phyloP scores from a whole-genome alignment of 306 rosid species.

The Erythrophleum fordii region DNA sequence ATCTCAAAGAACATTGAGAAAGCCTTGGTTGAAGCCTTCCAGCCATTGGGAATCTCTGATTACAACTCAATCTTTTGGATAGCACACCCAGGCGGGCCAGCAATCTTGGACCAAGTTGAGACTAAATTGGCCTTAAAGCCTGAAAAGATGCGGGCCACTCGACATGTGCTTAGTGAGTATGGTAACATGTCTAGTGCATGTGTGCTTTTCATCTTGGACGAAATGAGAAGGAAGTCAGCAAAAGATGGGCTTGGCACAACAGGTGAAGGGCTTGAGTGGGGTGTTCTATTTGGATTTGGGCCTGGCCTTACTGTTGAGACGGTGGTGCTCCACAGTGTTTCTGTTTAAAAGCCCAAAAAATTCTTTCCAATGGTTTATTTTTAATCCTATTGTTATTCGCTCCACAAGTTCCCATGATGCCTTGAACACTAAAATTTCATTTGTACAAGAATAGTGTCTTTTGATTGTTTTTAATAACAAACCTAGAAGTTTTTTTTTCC shows the following conservation, averaged over 20 bases:
- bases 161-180: slow-evolving; percentile 40
- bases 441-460: too few species aligned
- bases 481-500: too few species aligned
- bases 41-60: slow-evolving; percentile 36
- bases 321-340: neutral
- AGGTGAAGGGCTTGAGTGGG: slow-evolving; percentile 49
- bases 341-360: too few species aligned
- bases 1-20: slow-evolving; percentile 20
- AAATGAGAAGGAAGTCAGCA: slow-evolving; percentile 23
- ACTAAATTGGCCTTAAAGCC: slow-evolving; percentile 36
- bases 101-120: slow-evolving; percentile 45
- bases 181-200: slow-evolving; percentile 27
- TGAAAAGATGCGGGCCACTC: slow-evolving; percentile 35
- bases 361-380: too few species aligned
- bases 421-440: too few species aligned
- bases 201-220: neutral
- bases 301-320: slow-evolving; percentile 10
- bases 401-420: too few species aligned
- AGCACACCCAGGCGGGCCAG: slow-evolving; percentile 46
- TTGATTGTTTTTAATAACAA: too few species aligned
- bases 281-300: slow-evolving; percentile 24
- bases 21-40: slow-evolving; percentile 2
- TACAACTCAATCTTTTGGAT: slow-evolving; percentile 47
- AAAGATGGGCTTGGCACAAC: slow-evolving; percentile 35
- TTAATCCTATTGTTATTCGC: too few species aligned